These are phyloP conservation scores for Zea luxurians DNA, from an alignment of 176 grass and related monocot species.

Conservation along the genomic window DNA sequence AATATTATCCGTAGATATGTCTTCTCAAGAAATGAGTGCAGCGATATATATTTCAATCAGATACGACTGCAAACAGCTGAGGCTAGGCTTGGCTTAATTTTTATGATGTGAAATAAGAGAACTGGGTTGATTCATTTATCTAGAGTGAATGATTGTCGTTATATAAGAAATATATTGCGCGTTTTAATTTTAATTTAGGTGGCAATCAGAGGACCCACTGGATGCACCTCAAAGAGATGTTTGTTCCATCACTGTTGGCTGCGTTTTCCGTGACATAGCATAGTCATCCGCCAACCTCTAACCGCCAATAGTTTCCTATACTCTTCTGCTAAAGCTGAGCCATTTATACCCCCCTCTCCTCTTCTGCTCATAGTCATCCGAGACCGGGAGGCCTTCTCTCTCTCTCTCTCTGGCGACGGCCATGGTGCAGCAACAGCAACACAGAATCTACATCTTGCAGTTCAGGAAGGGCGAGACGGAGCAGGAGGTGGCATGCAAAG, in stretches of 20 bases:
- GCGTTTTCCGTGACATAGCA: slow-evolving; percentile 10
- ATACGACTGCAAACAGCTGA: neutral
- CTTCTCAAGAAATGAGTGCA: neutral
- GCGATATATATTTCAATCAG: neutral
- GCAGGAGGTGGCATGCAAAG: slow-evolving; percentile 56
- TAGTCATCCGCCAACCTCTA: slow-evolving; percentile 29
- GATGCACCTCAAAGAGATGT: slow-evolving; percentile 33
- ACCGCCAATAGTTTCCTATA: slow-evolving; percentile 46
- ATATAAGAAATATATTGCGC: neutral
- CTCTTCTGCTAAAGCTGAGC: slow-evolving; percentile 18
- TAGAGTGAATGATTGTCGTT: neutral
- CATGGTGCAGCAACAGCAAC: slow-evolving; percentile 64
- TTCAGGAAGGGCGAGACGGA: slow-evolving; percentile 68
- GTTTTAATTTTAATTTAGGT: neutral
- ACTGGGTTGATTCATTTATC: neutral
- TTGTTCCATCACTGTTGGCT: slow-evolving; percentile 37
- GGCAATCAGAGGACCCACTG: slow-evolving; percentile 23
- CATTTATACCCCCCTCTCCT: slow-evolving; percentile 36
- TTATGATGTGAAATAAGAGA: neutral
- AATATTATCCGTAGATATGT: neutral
- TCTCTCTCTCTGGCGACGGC: too few relatives aligned
- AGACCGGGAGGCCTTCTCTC: neutral
- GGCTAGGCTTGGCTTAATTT: neutral
- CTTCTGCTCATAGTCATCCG: slow-evolving; percentile 12
- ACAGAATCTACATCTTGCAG: slow-evolving; percentile 76